phyloP scores from a whole-genome alignment of 2,329 filamentous ascomycete species.

The Beauveria sp. region DNA sequence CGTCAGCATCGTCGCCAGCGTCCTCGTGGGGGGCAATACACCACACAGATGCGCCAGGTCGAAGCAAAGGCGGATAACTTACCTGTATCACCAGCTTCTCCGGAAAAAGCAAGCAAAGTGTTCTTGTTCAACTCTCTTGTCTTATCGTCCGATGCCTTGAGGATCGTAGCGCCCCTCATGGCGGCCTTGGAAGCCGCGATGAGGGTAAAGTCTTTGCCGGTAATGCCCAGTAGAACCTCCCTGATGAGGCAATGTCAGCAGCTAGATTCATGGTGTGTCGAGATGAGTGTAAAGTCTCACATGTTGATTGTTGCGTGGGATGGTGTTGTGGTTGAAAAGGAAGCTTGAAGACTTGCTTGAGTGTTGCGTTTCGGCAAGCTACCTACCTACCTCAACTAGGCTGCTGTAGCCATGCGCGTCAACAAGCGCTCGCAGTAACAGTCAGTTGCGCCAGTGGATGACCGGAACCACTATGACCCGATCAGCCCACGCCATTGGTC shows the following conservation, averaged over 20 bases:
- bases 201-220: conserved; percentile 98
- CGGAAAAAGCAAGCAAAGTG: conserved; percentile 89
- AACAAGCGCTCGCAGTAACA: background rate
- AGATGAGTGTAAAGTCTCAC: background rate
- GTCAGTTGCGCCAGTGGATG: background rate
- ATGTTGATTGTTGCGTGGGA: conserved; percentile 9
- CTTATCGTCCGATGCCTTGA: conserved; percentile 96
- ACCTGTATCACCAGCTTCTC: conserved; percentile 94
- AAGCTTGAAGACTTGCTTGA: conserved; percentile 12
- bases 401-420: conserved; percentile 17
- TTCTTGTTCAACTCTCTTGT: conserved; percentile 87
- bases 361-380: conserved; percentile 9
- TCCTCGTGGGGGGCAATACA: background rate
- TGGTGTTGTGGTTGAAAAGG: conserved; percentile 6
- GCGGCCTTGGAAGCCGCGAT: conserved; percentile 95
- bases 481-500: conserved; percentile 18
- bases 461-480: conserved; percentile 26
- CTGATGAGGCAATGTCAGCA: conserved; percentile 35
- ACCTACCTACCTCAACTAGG: conserved; percentile 11
- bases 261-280: background rate
- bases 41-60: background rate
- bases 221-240: conserved; percentile 97
- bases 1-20: background rate
- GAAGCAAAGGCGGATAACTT: conserved; percentile 21
- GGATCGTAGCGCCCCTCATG: conserved; percentile 93